Evolutionary conservation across 441 rosid species (phyloP).

Genomic region (Gossypium lobatum): DNA sequence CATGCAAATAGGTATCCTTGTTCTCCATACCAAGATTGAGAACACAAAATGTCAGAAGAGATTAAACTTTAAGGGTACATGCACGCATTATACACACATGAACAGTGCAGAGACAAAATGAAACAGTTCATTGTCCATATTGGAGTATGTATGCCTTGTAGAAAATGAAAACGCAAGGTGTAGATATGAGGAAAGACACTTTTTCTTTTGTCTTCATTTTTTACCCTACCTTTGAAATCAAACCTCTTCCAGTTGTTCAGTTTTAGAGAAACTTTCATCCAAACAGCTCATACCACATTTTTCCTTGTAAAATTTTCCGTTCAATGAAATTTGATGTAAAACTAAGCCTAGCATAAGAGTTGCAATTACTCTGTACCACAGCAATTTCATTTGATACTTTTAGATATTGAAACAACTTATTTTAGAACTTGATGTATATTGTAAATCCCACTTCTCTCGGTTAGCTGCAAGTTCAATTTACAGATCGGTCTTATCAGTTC

Average conservation of each 20-base stretch:
- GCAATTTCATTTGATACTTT: neutral
- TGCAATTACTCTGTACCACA: neutral
- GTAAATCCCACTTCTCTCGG: neutral
- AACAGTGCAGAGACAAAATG: neutral
- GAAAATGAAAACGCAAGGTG: neutral
- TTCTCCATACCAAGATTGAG: neutral
- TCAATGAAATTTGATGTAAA: neutral
- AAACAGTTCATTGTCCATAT: neutral
- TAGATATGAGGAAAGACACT: neutral
- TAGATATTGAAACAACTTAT: neutral
- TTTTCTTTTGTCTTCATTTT: neutral
- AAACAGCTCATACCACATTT: neutral
- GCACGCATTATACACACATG: neutral
- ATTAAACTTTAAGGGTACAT: neutral
- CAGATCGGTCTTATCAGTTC: neutral
- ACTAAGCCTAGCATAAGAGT: neutral
- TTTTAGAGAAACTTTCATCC: neutral
- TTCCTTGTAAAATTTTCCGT: neutral
- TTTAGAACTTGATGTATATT: neutral
- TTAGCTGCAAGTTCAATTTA: neutral
- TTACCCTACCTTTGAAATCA: neutral
- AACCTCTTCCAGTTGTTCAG: neutral
- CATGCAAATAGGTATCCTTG: neutral
- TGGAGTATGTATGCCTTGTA: neutral
- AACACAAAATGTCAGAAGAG: neutral